Conservation (phyloP, 345 rosid species). For the Eutrema heterophyllum region DNA sequence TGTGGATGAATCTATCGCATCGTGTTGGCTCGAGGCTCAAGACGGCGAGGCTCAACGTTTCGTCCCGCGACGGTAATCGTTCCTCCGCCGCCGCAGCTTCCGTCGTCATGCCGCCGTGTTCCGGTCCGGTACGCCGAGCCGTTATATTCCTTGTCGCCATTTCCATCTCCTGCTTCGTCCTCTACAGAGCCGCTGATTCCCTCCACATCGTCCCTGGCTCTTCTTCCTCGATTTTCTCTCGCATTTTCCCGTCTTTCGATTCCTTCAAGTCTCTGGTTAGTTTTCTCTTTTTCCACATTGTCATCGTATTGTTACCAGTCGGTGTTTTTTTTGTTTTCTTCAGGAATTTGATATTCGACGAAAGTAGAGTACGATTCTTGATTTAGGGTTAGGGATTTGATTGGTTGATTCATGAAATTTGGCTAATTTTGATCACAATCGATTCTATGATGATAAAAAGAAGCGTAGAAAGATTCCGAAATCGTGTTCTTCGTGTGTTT, state of each 20-base stretch:
- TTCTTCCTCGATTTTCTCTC: conserved; percentile 25
- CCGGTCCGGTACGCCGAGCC: conserved; percentile 19
- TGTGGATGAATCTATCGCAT: conserved; percentile 19
- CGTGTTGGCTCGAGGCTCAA: conserved; percentile 18
- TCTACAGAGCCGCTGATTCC: conserved; percentile 32
- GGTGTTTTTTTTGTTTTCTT: background rate
- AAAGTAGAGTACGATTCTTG: background rate
- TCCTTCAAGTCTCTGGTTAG: conserved; percentile 8
- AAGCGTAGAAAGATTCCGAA: background rate
- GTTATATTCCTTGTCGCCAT: conserved; percentile 20
- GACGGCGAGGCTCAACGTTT: background rate
- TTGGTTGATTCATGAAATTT: background rate
- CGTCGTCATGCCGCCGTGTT: conserved; percentile 13
- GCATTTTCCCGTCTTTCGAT: conserved; percentile 2
- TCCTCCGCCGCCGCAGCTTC: background rate
- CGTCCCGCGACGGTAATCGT: conserved; percentile 1
- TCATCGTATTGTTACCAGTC: background rate
- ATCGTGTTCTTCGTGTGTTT: background rate
- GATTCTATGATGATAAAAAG: background rate
- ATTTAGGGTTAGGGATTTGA: background rate
- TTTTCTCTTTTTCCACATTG: background rate
- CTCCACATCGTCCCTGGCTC: conserved; percentile 19
- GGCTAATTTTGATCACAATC: background rate
- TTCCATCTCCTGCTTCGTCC: conserved; percentile 28
- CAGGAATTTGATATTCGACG: background rate